phyloP scores from a whole-genome alignment of 2,329 filamentous ascomycete species.

The Pseudogymnoascus sp. region DNA sequence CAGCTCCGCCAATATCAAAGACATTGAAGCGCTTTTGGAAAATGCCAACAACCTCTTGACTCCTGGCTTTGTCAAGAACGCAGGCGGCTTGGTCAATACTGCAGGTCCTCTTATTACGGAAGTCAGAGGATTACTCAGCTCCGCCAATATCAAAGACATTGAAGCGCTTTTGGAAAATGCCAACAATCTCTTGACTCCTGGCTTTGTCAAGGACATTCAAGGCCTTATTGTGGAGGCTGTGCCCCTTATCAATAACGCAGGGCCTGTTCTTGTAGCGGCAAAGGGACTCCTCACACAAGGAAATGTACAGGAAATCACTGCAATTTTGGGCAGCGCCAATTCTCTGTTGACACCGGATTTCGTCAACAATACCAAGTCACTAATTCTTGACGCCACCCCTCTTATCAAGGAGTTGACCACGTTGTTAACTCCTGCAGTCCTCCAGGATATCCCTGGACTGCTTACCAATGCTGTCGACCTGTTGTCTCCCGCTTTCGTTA shows the following conservation, averaged over 20 bases:
- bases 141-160: background rate
- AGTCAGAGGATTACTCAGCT: background rate
- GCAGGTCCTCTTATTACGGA: background rate
- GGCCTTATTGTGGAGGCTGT: conserved; percentile 22
- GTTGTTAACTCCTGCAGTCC: background rate
- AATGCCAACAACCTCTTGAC: background rate
- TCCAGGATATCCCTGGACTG: conserved; percentile 28
- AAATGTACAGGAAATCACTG: background rate
- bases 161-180: background rate
- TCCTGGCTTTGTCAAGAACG: background rate
- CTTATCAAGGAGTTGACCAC: background rate
- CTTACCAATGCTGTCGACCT: conserved; percentile 31
- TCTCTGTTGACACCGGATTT: conserved; percentile 7
- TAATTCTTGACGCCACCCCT: background rate
- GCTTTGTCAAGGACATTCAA: conserved; percentile 6
- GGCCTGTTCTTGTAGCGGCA: background rate
- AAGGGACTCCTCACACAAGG: background rate
- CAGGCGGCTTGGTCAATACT: background rate
- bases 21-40: background rate
- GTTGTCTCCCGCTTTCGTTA: conserved; percentile 22
- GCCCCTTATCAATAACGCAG: conserved; percentile 24
- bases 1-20: background rate
- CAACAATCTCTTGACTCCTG: conserved; percentile 15
- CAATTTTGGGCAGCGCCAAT: background rate
- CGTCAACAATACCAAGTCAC: conserved; percentile 1